Percentiles rank a stretch among this genome's conserved stretches.
Evolutionary conservation across 73 alveolate genomes (phyloP).

Genomic region (Paramecium primaurelia): DNA sequence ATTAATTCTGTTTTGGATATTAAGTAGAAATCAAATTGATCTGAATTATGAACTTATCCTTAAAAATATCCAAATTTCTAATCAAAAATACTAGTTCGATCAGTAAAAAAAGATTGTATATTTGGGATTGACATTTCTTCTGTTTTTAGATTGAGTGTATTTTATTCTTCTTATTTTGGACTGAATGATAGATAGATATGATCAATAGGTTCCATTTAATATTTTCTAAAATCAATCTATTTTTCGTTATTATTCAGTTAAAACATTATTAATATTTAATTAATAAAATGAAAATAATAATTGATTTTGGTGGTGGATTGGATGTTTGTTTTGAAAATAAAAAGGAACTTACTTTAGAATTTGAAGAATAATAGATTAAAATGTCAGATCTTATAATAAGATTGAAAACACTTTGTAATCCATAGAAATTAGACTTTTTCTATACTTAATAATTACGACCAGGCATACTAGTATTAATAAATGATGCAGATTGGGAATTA

Average conservation of each 20-base stretch:
- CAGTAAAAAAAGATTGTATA: not conserved
- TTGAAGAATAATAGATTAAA: conserved; percentile 43
- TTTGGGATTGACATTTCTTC: not conserved
- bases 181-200: not conserved
- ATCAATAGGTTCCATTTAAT: not conserved
- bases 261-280: not conserved
- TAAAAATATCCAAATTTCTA: not conserved
- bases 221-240: not conserved
- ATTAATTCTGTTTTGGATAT: not conserved
- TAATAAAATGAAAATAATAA: not conserved
- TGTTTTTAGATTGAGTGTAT: not conserved
- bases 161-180: not conserved
- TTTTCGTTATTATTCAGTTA: conserved; percentile 20
- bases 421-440: conserved; percentile 51
- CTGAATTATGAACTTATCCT: not conserved
- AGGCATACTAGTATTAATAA: conserved; percentile 90
- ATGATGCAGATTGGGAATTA: conserved; percentile 97
- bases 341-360: conserved; percentile 20
- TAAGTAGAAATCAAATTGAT: not conserved
- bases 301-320: conserved; percentile 53
- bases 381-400: conserved; percentile 30
- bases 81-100: not conserved
- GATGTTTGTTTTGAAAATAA: conserved; percentile 52
- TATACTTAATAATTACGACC: conserved; percentile 67
- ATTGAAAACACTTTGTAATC: not conserved